Evolutionary conservation across 257 asterid genomes (phyloP).

Genomic region (Solanum chiquidenum): DNA sequence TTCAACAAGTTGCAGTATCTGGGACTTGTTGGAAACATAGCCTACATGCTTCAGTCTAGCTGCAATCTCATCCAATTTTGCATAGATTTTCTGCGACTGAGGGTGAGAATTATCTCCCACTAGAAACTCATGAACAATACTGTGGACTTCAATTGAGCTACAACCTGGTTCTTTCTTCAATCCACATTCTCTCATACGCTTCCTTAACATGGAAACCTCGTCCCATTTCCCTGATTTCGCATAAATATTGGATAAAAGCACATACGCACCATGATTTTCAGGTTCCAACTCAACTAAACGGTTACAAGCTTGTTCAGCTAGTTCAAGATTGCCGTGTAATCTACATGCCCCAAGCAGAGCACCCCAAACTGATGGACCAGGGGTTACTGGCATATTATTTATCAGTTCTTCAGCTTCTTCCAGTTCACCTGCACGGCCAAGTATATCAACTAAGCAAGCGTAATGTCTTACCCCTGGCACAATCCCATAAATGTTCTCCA

Average conservation of each 20-base stretch:
- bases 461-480: constrained; percentile 52
- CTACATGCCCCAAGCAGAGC: constrained; percentile 71
- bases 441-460: constrained; percentile 72
- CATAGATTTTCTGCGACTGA: constrained; percentile 36
- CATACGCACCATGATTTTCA: constrained; percentile 55
- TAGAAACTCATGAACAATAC: constrained; percentile 55
- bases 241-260: constrained; percentile 49
- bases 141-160: constrained; percentile 62
- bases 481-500: constrained; percentile 39
- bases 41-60: constrained; percentile 30
- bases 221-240: constrained; percentile 64
- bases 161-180: constrained; percentile 80
- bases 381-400: constrained; percentile 43
- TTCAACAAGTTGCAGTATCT: constrained; percentile 55
- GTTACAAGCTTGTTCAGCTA: constrained; percentile 50
- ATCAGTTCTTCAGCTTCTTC: constrained; percentile 49
- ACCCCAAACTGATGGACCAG: constrained; percentile 61
- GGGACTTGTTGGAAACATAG: constrained; percentile 38
- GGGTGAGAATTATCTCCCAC: constrained; percentile 56
- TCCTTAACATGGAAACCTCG: constrained; percentile 48
- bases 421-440: constrained; percentile 69
- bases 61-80: constrained; percentile 53
- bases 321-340: constrained; percentile 41
- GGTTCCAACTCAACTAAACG: constrained; percentile 59
- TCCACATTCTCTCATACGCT: constrained; percentile 50